Evolutionary conservation across 225 moss, liverwort and hornwort genomes (phyloP).

Genomic region (Climacium dendroides): DNA sequence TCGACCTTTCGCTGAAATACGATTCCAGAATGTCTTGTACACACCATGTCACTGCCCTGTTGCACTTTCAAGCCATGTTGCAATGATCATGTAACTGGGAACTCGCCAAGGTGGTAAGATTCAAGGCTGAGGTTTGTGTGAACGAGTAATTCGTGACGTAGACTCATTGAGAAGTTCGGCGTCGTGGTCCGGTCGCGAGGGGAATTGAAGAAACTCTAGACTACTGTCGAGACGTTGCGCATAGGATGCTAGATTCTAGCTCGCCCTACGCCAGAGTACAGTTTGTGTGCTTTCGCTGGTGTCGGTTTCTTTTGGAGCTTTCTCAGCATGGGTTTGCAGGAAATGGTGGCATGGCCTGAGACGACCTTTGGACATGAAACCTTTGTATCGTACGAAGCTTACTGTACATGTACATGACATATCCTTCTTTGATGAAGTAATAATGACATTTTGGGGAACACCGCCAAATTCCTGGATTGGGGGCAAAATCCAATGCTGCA

Average conservation of each 20-base stretch:
- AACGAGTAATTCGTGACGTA: neutral
- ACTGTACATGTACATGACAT: neutral
- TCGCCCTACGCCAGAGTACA: neutral
- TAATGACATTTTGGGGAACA: neutral
- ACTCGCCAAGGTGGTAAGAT: neutral
- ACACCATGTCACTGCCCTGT: too few relatives aligned
- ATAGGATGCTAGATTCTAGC: neutral
- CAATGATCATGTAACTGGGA: neutral
- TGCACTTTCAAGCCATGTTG: neutral
- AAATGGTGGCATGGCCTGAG: neutral
- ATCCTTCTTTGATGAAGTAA: neutral
- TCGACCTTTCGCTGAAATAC: neutral
- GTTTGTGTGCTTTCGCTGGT: neutral
- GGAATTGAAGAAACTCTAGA: neutral
- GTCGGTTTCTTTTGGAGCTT: slow-evolving; percentile 10
- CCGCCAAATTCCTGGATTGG: neutral
- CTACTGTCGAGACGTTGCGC: neutral
- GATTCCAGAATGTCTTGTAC: neutral
- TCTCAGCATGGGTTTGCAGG: neutral
- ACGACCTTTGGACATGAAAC: neutral
- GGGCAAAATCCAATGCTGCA: neutral
- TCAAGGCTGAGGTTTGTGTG: neutral
- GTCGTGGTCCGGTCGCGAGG: neutral
- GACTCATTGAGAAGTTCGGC: neutral
- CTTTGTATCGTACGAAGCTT: neutral